Evolutionary conservation across 306 rosid genomes (phyloP).

Genomic region (Macrotyloma uniflorum): DNA sequence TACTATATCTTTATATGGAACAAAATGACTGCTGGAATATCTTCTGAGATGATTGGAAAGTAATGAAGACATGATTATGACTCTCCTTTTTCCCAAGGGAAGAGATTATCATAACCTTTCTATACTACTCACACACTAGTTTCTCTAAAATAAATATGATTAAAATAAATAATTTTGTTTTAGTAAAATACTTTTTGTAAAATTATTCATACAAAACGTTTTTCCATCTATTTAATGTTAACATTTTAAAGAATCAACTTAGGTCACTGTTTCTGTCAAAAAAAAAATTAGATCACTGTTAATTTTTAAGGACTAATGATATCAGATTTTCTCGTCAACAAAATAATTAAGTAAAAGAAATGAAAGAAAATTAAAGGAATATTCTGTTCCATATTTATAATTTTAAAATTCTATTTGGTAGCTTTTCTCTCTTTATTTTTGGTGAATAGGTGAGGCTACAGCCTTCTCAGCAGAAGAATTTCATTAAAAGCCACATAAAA

Average conservation of each 20-base stretch:
- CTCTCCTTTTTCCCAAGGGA: not conserved
- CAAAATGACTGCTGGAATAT: not conserved
- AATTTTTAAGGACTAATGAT: not conserved
- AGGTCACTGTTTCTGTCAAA: not conserved
- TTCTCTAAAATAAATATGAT: not conserved
- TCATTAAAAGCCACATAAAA: no score
- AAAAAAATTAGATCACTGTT: no score
- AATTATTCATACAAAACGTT: not conserved
- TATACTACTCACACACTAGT: not conserved
- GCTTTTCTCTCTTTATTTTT: not conserved
- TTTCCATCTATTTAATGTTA: not conserved
- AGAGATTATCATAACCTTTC: not conserved
- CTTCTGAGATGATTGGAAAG: not conserved
- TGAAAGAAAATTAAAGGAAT: not conserved
- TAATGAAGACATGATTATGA: not conserved
- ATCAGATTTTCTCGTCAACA: not conserved
- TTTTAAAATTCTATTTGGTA: not conserved
- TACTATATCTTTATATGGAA: not conserved
- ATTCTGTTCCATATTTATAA: not conserved
- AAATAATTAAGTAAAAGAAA: not conserved
- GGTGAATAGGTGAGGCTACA: no score
- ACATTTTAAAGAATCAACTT: not conserved
- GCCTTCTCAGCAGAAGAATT: no score
- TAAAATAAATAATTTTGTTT: not conserved
- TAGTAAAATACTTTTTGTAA: not conserved